A percentile compares a stretch with the other conserved stretches of the same genome.
Evolutionary conservation across 805 yeast genomes (phyloP).

Genomic region (Schwanniomyces pseudopolymorphus): DNA sequence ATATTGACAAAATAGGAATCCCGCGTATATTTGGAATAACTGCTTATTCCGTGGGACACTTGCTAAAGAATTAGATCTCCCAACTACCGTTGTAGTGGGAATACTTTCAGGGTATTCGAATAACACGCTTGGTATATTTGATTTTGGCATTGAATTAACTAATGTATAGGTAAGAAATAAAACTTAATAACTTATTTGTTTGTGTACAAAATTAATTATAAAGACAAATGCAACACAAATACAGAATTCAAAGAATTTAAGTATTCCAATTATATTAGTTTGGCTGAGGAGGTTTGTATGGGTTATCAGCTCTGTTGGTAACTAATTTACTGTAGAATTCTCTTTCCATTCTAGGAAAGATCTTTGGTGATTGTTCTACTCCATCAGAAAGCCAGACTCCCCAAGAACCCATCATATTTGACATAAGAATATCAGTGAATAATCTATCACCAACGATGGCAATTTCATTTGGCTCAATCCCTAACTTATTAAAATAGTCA

Average conservation of each 20-base stretch:
- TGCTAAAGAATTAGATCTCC: background rate
- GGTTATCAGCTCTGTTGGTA: conserved; percentile 12
- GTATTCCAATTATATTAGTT: background rate
- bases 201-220: background rate
- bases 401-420: conserved; percentile 86
- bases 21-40: conserved; percentile 17
- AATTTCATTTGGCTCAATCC: conserved; percentile 57
- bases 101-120: background rate
- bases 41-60: conserved; percentile 9
- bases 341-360: conserved; percentile 57
- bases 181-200: background rate
- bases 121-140: background rate
- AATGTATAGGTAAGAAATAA: background rate
- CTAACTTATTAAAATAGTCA: conserved; percentile 53
- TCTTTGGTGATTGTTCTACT: conserved; percentile 52
- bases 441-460: conserved; percentile 90
- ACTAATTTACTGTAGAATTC: conserved; percentile 23
- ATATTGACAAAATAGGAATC: conserved; percentile 27
- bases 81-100: background rate
- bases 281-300: conserved; percentile 21
- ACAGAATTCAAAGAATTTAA: background rate
- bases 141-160: background rate
- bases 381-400: conserved; percentile 86
- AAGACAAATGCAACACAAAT: conserved; percentile 1
- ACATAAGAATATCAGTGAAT: conserved; percentile 91